A percentile compares a stretch with the other conserved stretches of the same genome.
phyloP scores from a whole-genome alignment of 2,329 filamentous ascomycete species.

The Claviceps africana region DNA sequence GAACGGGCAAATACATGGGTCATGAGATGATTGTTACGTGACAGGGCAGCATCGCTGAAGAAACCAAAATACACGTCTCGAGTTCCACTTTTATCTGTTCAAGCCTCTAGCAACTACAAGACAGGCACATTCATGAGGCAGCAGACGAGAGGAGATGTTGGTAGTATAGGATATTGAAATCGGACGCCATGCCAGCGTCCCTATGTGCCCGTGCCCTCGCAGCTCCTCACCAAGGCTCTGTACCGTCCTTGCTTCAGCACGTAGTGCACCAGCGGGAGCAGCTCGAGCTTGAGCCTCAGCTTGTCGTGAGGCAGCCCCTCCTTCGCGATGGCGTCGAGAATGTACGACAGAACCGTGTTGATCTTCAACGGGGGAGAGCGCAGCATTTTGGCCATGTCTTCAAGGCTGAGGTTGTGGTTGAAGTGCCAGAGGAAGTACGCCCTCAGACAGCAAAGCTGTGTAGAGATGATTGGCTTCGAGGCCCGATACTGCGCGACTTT shows the following conservation, averaged over 20 bases:
- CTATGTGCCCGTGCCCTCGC: constrained; percentile 1
- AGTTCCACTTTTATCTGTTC: too few species aligned
- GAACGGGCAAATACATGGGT: too few species aligned
- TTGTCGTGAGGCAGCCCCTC: constrained; percentile 38
- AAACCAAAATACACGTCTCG: too few species aligned
- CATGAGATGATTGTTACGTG: too few species aligned
- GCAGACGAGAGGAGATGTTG: too few species aligned
- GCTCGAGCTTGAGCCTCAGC: constrained; percentile 28
- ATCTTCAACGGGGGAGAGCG: constrained; percentile 44
- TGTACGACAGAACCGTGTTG: constrained; percentile 42
- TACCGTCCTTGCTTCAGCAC: constrained; percentile 11
- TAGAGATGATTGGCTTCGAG: constrained; percentile 13
- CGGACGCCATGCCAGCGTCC: not conserved
- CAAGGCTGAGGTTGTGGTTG: constrained; percentile 33
- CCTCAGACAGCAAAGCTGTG: constrained; percentile 27
- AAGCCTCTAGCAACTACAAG: too few species aligned
- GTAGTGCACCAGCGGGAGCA: constrained; percentile 24
- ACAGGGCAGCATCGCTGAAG: too few species aligned
- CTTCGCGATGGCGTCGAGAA: constrained; percentile 38
- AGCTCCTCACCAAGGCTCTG: constrained; percentile 13
- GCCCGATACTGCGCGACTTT: constrained; percentile 23
- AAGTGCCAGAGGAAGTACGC: constrained; percentile 52
- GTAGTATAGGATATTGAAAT: too few species aligned
- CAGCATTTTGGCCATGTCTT: constrained; percentile 38
- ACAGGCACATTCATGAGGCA: too few species aligned